These are phyloP conservation scores for Phaseolus coccineus DNA, from an alignment of 331 rosid species.

Conservation along the genomic window DNA sequence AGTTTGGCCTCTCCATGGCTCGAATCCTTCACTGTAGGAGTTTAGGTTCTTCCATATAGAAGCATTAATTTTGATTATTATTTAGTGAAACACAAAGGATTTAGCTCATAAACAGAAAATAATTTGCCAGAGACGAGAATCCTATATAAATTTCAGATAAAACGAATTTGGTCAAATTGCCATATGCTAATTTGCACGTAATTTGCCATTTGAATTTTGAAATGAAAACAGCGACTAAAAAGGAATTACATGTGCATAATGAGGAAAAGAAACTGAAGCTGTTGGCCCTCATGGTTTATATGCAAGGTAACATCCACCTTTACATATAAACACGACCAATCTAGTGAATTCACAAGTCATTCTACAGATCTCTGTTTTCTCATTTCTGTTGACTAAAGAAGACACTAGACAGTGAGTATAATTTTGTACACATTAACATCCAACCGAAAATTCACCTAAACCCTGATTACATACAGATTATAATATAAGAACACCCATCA, in stretches of 20 bases:
- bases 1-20: constrained; percentile 22
- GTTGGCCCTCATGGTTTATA: not conserved
- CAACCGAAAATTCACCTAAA: constrained; percentile 31
- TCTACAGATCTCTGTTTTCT: not conserved
- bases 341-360: not conserved
- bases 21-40: not conserved
- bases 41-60: not conserved
- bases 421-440: constrained; percentile 39
- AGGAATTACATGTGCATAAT: not conserved
- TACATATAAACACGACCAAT: not conserved
- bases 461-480: constrained; percentile 42
- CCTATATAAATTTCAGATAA: not conserved
- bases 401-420: constrained; percentile 28
- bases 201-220: not conserved
- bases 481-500: not conserved
- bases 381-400: constrained; percentile 17
- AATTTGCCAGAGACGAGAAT: not conserved
- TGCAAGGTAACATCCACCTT: not conserved
- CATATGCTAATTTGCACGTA: not conserved
- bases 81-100: not conserved
- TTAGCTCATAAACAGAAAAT: not conserved
- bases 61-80: not conserved
- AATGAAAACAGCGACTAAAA: not conserved
- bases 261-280: not conserved
- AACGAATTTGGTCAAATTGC: not conserved